Evolutionary conservation across 148 eudicot genomes (phyloP).

Genomic region (Hydrangea macrophylla): DNA sequence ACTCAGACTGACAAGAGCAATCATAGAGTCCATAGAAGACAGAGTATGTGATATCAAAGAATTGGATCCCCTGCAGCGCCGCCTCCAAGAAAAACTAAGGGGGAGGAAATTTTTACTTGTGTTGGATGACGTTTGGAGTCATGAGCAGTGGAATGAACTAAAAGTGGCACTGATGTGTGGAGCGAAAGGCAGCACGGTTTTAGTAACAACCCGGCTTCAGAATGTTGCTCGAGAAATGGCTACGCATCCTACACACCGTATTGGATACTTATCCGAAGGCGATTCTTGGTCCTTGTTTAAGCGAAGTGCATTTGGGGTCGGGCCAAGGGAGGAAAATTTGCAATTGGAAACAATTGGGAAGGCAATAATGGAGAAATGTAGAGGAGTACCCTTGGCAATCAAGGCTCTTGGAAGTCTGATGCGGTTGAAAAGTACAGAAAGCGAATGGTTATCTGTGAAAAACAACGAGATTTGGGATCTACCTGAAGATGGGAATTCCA

Average conservation of each 20-base stretch:
- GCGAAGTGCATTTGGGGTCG: background rate
- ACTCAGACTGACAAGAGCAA: background rate
- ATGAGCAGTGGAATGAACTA: constrained; percentile 7
- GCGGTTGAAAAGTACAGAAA: background rate
- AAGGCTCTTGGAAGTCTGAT: constrained; percentile 21
- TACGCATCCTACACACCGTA: background rate
- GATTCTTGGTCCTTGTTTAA: constrained; percentile 8
- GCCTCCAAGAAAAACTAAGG: background rate
- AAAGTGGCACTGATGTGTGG: background rate
- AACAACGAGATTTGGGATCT: constrained; percentile 15
- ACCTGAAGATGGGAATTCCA: background rate
- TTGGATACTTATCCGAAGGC: background rate
- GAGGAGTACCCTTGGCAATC: constrained; percentile 13
- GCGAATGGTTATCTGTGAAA: constrained; percentile 12
- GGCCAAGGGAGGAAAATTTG: background rate
- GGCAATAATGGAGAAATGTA: constrained; percentile 10
- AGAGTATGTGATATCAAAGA: background rate
- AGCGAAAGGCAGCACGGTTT: constrained; percentile 5
- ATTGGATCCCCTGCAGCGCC: constrained; percentile 1
- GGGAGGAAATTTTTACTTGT: constrained; percentile 18
- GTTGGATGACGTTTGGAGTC: constrained; percentile 22
- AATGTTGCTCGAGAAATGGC: constrained; percentile 5
- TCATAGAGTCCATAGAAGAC: constrained; percentile 1
- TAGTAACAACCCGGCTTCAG: constrained; percentile 18
- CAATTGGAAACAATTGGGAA: constrained; percentile 8